Evolutionary conservation across 768 basidiomycete genomes (phyloP).

Genomic region (Podaxis sp.): DNA sequence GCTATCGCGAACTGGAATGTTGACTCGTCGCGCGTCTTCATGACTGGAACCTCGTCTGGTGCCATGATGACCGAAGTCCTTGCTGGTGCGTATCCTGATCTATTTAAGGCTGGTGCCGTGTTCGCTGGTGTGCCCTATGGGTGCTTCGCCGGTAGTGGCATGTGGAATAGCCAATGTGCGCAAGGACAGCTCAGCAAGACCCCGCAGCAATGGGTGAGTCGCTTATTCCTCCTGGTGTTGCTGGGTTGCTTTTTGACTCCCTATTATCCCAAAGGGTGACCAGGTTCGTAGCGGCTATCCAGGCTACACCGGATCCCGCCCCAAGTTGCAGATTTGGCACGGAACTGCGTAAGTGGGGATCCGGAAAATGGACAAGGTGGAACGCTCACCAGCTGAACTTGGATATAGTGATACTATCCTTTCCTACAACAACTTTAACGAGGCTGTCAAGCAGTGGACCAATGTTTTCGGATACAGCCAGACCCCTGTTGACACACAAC

Average conservation of each 20-base stretch:
- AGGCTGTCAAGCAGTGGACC: conserved; percentile 58
- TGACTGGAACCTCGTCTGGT: conserved; percentile 52
- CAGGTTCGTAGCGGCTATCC: conserved; percentile 47
- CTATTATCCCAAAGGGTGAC: conserved; percentile 33
- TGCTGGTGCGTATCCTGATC: conserved; percentile 52
- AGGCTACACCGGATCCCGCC: conserved; percentile 51
- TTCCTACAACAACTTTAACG: conserved; percentile 47
- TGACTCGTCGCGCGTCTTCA: conserved; percentile 46
- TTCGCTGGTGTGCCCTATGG: conserved; percentile 56
- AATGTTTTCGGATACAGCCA: conserved; percentile 48
- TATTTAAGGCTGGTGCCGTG: conserved; percentile 48
- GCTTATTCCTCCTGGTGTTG: background rate
- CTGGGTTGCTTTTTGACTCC: background rate
- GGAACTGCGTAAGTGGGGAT: conserved; percentile 38
- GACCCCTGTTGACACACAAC: conserved; percentile 37
- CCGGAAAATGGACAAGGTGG: background rate
- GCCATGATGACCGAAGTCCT: conserved; percentile 64
- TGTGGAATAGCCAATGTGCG: conserved; percentile 51
- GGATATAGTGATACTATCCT: conserved; percentile 46
- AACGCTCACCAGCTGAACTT: background rate
- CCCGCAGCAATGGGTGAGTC: conserved; percentile 45
- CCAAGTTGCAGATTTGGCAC: conserved; percentile 56
- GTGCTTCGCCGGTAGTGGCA: conserved; percentile 48
- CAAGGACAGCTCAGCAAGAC: conserved; percentile 44
- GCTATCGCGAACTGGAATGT: conserved; percentile 49